phyloP scores from a whole-genome alignment of 345 rosid species.

The Combretum micranthum region DNA sequence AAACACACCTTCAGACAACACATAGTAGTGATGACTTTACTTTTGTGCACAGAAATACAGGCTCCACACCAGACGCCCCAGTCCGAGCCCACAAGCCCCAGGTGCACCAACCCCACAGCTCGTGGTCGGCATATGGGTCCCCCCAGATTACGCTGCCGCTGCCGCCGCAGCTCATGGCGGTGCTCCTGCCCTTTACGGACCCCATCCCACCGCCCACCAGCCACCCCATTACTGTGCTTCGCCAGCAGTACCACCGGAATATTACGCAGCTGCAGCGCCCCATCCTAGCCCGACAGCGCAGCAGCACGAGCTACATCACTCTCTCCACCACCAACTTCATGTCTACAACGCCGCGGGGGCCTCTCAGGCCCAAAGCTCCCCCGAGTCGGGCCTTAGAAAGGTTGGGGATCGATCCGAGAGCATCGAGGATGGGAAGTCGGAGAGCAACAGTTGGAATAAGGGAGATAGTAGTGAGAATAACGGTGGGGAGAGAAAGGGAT shows the following conservation, averaged over 20 bases:
- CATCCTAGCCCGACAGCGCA: conserved; percentile 10
- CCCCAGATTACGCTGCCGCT: conserved; percentile 75
- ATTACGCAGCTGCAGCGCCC: conserved; percentile 30
- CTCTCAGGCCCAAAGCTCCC: conserved; percentile 41
- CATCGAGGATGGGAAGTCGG: conserved; percentile 80
- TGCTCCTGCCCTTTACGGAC: conserved; percentile 38
- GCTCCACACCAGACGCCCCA: conserved; percentile 94
- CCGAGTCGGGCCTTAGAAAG: conserved; percentile 42
- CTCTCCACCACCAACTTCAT: conserved; percentile 52
- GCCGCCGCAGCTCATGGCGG: conserved; percentile 55
- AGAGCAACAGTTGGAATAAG: conserved; percentile 78
- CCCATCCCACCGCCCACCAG: conserved; percentile 44
- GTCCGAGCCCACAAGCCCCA: conserved; percentile 78
- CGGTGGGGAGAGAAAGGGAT: conserved; percentile 52
- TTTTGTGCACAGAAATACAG: conserved; percentile 64
- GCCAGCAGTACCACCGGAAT: conserved; percentile 58
- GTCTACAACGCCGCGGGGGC: conserved; percentile 42
- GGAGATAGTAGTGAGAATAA: conserved; percentile 52
- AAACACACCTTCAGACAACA: too few species aligned
- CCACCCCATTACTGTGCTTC: conserved; percentile 62
- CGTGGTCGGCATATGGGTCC: conserved; percentile 92
- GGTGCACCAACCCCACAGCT: conserved; percentile 57
- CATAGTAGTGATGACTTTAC: not conserved
- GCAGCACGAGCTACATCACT: conserved; percentile 33
- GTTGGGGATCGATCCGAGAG: conserved; percentile 60